Base-by-base conservation (phyloP, 768 basidiomycete genomes). In the Serendipita sp. region DNA sequence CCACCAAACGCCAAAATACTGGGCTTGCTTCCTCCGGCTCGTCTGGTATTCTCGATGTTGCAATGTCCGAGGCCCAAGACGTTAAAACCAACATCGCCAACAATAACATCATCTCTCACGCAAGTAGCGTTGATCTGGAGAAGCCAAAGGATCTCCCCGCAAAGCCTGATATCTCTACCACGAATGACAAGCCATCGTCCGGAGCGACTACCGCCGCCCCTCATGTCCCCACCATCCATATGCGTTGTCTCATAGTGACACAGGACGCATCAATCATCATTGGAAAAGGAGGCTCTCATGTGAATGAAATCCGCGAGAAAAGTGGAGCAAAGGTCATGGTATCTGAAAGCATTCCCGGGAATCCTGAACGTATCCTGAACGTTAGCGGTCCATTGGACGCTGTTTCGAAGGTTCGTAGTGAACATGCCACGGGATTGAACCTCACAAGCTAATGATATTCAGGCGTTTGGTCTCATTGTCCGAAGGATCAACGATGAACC, bases 211-310 rank as follows among this genome's bases (percentile, higher is more conserved):
- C 56, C 35, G 16, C 56, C n/a, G 56, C 56, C 37, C 30, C 56
- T 8, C 56, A 24, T 32, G 56, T 37, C n/a, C 35, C 56, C 28
- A 60, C 56, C 56, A 99, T 99, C 70, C 89, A 94, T 71, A 95
- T 99, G 92, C 86, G 95, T 53, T 94, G 92, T 74, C 79, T 99
- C 71, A 99, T 99, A 72, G 96, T 99, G 70, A 98, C 96, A 8
- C 94, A 97, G 76, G 96, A 99, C 76, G 96, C 96, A 11, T 94
- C 92, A 64, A 95, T 99, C 76, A 98, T 98, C 78, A 99, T 99
- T 69, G 96, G 96, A 44, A 92, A 92, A 76, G 89, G 80, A 60
- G 95, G 95, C 68, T 83, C 88, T 48, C 96, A 98, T 76, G 94
- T 99, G 70, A 97, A 96, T 71, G 96, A 99, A 75, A 98, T 99